Evolutionary conservation across 2,329 filamentous ascomycete species (phyloP).

Genomic region (Hymenoscyphus linearis): DNA sequence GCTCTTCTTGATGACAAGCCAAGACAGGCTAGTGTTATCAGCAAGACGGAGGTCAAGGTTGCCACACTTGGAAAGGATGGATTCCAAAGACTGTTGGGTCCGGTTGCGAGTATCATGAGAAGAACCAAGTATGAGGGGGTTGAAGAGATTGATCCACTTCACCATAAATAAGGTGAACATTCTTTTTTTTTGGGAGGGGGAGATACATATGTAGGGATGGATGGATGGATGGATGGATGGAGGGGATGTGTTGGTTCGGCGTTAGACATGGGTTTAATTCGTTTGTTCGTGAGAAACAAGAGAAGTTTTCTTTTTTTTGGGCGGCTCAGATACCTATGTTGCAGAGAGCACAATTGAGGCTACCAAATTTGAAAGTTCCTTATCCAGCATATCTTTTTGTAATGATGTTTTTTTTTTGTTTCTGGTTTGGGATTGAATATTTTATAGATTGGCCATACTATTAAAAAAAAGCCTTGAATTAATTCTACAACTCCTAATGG

Average conservation of each 20-base stretch:
- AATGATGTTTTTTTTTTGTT: not conserved
- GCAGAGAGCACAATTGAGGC: conserved; percentile 22
- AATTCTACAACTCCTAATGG: not conserved
- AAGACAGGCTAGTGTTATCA: conserved; percentile 81
- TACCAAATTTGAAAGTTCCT: conserved; percentile 12
- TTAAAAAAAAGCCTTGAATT: not conserved
- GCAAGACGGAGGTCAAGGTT: conserved; percentile 83
- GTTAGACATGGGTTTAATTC: conserved; percentile 28
- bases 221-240: too few relatives aligned
- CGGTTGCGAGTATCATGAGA: conserved; percentile 91
- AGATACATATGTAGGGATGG: conserved; percentile 13
- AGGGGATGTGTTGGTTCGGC: conserved; percentile 18
- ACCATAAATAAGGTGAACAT: conserved; percentile 31
- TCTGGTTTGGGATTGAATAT: not conserved
- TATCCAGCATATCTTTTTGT: not conserved
- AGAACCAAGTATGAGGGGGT: conserved; percentile 59
- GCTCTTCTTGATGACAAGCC: conserved; percentile 91
- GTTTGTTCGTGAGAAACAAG: conserved; percentile 27
- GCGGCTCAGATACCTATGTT: conserved; percentile 28
- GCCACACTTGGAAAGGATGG: conserved; percentile 88
- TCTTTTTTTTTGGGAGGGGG: conserved; percentile 12
- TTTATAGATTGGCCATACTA: not conserved
- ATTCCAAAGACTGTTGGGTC: conserved; percentile 87
- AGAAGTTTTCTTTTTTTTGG: conserved; percentile 12
- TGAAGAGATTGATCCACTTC: conserved; percentile 63